Percentiles rank a stretch among this genome's conserved stretches.
Evolutionary conservation across 352 stramenopile genomes (phyloP).

Genomic region (Phytopythium ostracodes): DNA sequence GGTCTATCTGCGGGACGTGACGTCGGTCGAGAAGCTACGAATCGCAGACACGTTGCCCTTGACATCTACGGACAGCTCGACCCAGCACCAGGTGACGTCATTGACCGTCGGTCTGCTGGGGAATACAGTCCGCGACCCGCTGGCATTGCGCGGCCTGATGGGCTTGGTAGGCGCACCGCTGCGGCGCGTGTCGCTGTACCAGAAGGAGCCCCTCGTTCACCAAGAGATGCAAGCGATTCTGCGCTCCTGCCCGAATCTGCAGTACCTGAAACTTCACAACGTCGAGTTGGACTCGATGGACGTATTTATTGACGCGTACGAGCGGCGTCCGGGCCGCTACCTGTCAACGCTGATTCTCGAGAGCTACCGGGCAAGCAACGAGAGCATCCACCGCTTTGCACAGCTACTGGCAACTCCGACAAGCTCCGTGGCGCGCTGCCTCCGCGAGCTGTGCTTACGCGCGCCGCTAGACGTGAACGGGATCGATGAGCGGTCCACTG

Average conservation of each 20-base stretch:
- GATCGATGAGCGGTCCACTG: not conserved
- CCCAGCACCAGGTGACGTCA: not conserved
- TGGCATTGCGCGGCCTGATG: not conserved
- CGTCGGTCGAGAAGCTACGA: not conserved
- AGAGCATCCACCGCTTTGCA: not conserved
- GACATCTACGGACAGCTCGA: not conserved
- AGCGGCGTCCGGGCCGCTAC: not conserved
- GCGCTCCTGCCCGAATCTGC: not conserved
- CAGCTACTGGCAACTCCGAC: not conserved
- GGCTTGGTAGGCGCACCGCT: not conserved
- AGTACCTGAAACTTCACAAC: slow-evolving; percentile 4
- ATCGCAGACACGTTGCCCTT: not conserved
- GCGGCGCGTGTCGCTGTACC: not conserved
- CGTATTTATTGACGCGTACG: slow-evolving; percentile 4
- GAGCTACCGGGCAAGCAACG: not conserved
- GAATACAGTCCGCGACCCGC: not conserved
- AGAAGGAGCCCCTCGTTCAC: slow-evolving; percentile 1
- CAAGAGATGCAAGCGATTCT: slow-evolving; percentile 2
- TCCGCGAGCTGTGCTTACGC: not conserved
- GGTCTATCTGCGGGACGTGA: not conserved
- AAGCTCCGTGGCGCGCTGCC: not conserved
- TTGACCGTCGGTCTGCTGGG: not conserved
- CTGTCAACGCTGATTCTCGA: not conserved
- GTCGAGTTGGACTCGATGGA: slow-evolving; percentile 6
- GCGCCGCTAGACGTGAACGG: not conserved